These are phyloP conservation scores for Acanthamoeba healyi DNA, from an alignment of 208 protist genomes.

Conservation along the genomic window DNA sequence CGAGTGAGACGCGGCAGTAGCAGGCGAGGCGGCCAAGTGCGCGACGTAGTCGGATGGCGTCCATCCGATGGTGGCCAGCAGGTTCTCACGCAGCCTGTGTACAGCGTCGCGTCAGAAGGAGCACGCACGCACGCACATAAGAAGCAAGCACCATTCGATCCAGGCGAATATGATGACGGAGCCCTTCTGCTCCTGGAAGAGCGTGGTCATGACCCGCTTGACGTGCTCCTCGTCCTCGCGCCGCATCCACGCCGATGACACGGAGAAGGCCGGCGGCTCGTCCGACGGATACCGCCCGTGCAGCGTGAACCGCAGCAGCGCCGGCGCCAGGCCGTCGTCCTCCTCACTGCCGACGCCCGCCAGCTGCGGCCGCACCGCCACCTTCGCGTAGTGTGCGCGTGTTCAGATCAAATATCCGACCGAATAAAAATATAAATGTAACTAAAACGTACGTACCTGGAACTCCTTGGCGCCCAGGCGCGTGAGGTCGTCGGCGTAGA, in stretches of 20 bases:
- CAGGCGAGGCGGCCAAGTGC: background rate
- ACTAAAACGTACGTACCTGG: slow-evolving; percentile 22
- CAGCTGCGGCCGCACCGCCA: background rate
- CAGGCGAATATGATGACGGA: slow-evolving; percentile 67
- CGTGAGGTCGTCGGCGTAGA: slow-evolving; percentile 62
- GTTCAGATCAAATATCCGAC: background rate
- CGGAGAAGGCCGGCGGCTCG: slow-evolving; percentile 41
- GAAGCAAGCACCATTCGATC: slow-evolving; percentile 57
- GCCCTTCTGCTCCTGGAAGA: slow-evolving; percentile 70
- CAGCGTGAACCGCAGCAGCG: slow-evolving; percentile 16
- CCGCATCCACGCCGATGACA: slow-evolving; percentile 51
- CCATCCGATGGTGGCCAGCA: slow-evolving; percentile 17
- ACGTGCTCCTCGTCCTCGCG: slow-evolving; percentile 56
- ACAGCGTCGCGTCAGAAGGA: background rate
- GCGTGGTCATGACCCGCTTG: slow-evolving; percentile 4
- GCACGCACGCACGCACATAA: background rate
- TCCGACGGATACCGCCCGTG: slow-evolving; percentile 51
- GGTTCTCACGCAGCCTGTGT: slow-evolving; percentile 30
- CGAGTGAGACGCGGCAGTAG: background rate
- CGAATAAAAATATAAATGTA: slow-evolving; percentile 6
- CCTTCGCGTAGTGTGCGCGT: too few species aligned
- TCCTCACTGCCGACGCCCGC: background rate
- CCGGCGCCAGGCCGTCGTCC: background rate
- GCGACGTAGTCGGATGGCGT: background rate
- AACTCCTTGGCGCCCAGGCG: background rate